Evolutionary conservation across 768 basidiomycete species (phyloP).

Genomic region (Boletus barrowsii): DNA sequence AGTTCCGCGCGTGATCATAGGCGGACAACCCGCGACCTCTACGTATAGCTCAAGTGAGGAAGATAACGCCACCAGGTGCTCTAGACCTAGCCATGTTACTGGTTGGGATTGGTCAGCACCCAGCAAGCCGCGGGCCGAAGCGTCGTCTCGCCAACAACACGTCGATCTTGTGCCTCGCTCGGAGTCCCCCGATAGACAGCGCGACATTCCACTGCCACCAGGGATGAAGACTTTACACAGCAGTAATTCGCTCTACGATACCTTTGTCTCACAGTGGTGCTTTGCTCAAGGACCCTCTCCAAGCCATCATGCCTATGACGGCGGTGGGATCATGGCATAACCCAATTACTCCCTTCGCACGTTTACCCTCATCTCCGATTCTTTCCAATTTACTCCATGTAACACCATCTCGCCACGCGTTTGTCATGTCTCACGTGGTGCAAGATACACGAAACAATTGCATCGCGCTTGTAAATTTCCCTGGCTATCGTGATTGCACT

Average conservation of each 20-base stretch:
- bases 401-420: background rate
- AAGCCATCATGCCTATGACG: constrained; percentile 9
- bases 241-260: constrained; percentile 47
- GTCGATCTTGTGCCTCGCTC: constrained; percentile 2
- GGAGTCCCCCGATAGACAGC: constrained; percentile 22
- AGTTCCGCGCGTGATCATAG: constrained; percentile 22
- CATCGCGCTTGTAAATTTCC: background rate
- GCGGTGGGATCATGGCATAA: constrained; percentile 21
- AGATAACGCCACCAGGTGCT: background rate
- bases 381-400: background rate
- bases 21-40: constrained; percentile 24
- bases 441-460: background rate
- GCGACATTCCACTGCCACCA: background rate
- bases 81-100: constrained; percentile 3
- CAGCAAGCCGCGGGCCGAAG: background rate
- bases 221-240: background rate
- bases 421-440: background rate
- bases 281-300: constrained; percentile 49
- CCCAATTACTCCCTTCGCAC: background rate
- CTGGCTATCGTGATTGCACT: background rate
- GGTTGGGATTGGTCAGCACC: constrained; percentile 26
- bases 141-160: background rate
- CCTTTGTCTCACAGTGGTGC: constrained; percentile 66
- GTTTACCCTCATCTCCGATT: background rate
- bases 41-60: background rate